These are phyloP conservation scores for Chrysochromulina tobinii DNA, from an alignment of 78 protist species.

Conservation along the genomic window DNA sequence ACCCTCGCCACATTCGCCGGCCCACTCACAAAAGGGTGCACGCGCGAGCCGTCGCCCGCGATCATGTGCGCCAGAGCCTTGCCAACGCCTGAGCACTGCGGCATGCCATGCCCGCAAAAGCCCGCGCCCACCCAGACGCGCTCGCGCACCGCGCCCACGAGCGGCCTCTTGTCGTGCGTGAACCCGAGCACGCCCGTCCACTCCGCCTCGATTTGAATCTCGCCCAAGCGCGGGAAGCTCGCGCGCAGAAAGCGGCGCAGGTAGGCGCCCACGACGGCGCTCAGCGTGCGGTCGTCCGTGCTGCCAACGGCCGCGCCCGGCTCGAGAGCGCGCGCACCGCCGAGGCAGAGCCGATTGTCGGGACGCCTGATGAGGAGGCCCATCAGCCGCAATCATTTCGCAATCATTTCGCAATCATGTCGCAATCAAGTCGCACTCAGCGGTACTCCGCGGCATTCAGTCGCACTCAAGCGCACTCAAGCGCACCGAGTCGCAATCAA, in stretches of 20 bases:
- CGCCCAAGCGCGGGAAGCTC: background rate
- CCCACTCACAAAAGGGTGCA: too few species aligned
- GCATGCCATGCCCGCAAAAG: background rate
- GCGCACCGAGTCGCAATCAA: too few species aligned
- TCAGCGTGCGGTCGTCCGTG: background rate
- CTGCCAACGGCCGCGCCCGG: background rate
- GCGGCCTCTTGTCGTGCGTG: background rate
- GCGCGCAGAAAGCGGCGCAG: background rate
- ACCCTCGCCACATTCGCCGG: too few species aligned
- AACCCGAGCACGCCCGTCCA: constrained; percentile 5
- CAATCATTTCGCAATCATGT: too few species aligned
- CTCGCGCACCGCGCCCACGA: background rate
- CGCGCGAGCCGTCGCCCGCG: too few species aligned
- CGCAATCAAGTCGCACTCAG: too few species aligned
- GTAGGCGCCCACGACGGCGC: background rate
- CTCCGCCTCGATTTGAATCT: background rate
- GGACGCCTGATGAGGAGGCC: background rate
- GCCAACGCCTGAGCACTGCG: too few species aligned
- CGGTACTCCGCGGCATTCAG: too few species aligned
- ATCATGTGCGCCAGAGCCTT: too few species aligned
- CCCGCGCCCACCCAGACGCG: background rate
- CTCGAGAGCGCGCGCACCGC: background rate
- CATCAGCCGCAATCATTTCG: too few species aligned
- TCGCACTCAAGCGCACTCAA: too few species aligned
- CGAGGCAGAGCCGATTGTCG: background rate